These are phyloP conservation scores for Penstemon newberryi DNA, from an alignment of 257 asterid genomes.

Conservation along the genomic window DNA sequence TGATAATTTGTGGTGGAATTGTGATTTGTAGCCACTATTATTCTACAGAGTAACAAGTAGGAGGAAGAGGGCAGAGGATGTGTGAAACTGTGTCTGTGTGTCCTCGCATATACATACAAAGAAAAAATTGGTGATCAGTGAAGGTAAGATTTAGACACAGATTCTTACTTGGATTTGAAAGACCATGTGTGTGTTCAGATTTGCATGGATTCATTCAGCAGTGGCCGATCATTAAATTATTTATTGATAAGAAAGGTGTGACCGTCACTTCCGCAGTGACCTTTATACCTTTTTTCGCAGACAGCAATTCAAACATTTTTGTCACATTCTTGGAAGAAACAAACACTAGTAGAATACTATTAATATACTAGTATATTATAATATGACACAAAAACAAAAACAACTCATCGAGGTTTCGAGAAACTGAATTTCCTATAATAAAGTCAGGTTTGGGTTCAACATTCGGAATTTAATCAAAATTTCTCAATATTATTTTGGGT, in stretches of 20 bases:
- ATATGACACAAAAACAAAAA: too few relatives aligned
- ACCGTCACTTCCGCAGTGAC: too few relatives aligned
- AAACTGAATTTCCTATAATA: too few relatives aligned
- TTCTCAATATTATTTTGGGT: too few relatives aligned
- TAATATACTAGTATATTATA: too few relatives aligned
- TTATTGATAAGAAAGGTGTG: too few relatives aligned
- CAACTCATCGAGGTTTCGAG: too few relatives aligned
- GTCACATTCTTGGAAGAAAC: conserved; percentile 8
- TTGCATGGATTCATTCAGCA: neutral
- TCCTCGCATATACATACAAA: neutral
- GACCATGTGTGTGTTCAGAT: neutral
- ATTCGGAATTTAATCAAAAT: too few relatives aligned
- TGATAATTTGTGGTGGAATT: neutral
- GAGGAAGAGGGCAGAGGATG: conserved; percentile 1
- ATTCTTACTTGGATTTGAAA: neutral
- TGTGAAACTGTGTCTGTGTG: neutral
- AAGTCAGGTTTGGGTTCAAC: too few relatives aligned
- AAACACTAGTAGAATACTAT: neutral
- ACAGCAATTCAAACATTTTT: conserved; percentile 20
- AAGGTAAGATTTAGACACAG: neutral
- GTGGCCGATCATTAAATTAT: neutral
- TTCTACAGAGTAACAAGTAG: neutral
- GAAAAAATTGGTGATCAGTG: conserved; percentile 7
- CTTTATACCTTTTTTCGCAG: neutral
- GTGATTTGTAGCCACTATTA: too few relatives aligned